Evolutionary conservation across 768 basidiomycete species (phyloP), one percentile per base, ranked within the genome.

Genomic region (Rhizopogon vesiculosus): DNA sequence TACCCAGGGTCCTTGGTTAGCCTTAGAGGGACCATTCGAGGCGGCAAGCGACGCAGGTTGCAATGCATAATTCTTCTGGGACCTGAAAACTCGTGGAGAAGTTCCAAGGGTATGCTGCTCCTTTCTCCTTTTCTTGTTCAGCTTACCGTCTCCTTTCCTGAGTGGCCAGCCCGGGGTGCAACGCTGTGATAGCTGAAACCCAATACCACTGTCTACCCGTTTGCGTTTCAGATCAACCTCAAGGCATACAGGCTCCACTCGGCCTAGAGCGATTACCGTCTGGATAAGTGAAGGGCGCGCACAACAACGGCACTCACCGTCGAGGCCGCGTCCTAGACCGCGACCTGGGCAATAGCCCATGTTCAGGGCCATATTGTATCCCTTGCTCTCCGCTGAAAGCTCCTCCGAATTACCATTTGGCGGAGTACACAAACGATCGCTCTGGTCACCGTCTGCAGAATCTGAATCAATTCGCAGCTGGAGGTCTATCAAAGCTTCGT

Each of bases 341-440:
- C 48, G 53, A 25, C 59, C 59, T 12, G 59, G 59, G 18, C 45
- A 42, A 54, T 59, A 60, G 13, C 56, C 59, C 59, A 58, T 60
- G 7, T 50, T 48, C 28, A 58, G 31, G 8, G 54, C 52, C 56
- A 60, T 60, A 29, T 51, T 49, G 22, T 58, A 60, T 2, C 59
- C 59, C 29, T 55, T 50, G 19, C 46, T 39, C 22, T 31, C 28
- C n/a, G 13, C 28, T 25, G 56, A 29, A 39, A 52, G 13, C 54
- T 41, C 54, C 41, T 55, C 56, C 35, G 45, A 28, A 55, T 22
- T 31, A 40, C 38, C 45, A 49, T 22, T 31, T 25, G 46, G 42
- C 40, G 40, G 16, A 29, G 45, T 52, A 18, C 45, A 12, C 16
- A 16, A 43, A 16, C 15, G 45, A 45, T 53, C 48, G 15, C 35